Conservation (phyloP, 1,284 basidiomycete species). For the Trichosporon sp. region DNA sequence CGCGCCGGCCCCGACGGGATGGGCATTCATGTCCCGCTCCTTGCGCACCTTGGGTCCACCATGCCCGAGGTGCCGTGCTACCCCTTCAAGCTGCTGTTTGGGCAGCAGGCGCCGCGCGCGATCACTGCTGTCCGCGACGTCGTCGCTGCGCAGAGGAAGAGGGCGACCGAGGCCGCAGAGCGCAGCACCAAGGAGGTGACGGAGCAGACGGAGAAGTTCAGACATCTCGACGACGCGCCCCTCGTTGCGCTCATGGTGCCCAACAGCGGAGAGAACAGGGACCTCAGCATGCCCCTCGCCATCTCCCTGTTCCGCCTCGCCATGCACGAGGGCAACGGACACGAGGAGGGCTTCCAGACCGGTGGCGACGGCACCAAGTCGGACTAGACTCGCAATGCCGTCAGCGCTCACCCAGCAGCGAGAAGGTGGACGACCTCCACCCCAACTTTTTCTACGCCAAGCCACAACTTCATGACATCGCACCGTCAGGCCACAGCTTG, state of each 20-base stretch:
- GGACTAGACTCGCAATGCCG: background rate
- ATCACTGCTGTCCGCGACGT: slow-evolving; percentile 18
- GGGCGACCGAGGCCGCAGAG: background rate
- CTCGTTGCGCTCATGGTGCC: slow-evolving; percentile 32
- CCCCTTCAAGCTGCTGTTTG: slow-evolving; percentile 27
- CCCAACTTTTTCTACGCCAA: background rate
- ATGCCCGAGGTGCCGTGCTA: slow-evolving; percentile 32
- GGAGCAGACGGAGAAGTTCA: slow-evolving; percentile 9
- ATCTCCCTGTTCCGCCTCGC: slow-evolving; percentile 29
- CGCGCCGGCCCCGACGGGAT: slow-evolving; percentile 23
- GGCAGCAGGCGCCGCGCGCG: slow-evolving; percentile 19
- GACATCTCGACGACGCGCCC: slow-evolving; percentile 5
- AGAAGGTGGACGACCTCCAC: background rate
- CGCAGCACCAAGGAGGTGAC: background rate
- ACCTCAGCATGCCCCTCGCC: slow-evolving; percentile 27
- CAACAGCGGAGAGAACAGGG: slow-evolving; percentile 24
- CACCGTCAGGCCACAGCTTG: background rate
- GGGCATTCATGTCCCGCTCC: slow-evolving; percentile 32
- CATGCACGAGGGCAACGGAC: slow-evolving; percentile 32
- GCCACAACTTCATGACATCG: background rate
- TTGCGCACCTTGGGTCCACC: slow-evolving; percentile 24
- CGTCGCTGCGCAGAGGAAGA: slow-evolving; percentile 24
- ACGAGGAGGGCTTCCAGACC: slow-evolving; percentile 24
- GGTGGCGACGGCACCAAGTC: slow-evolving; percentile 15
- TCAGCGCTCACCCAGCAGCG: background rate